A percentile compares a stretch with the other conserved stretches of the same genome.
phyloP scores from a whole-genome alignment of 257 asterid genomes.

The Primulina huaijiensis region DNA sequence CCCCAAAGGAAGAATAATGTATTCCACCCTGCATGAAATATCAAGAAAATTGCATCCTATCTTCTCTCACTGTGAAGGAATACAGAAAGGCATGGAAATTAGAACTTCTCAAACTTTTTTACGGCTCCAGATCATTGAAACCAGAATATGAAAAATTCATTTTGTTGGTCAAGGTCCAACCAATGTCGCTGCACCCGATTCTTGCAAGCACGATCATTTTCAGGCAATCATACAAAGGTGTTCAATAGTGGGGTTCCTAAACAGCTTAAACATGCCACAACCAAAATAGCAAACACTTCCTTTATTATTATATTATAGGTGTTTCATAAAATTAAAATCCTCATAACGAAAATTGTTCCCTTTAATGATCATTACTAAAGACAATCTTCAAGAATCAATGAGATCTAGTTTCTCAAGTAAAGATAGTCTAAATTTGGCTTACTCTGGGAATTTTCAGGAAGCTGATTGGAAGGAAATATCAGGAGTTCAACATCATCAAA shows the following conservation, averaged over 20 bases:
- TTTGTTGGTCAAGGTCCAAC: conserved; percentile 19
- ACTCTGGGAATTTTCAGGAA: conserved; percentile 79
- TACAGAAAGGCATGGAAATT: conserved; percentile 11
- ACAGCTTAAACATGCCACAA: conserved; percentile 7
- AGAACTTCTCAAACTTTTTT: conserved; percentile 8
- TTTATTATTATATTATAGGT: conserved; percentile 18
- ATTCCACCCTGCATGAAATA: conserved; percentile 72
- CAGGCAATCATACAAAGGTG: conserved; percentile 5
- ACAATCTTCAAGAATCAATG: conserved; percentile 11
- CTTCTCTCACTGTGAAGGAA: conserved; percentile 7
- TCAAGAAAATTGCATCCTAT: conserved; percentile 15
- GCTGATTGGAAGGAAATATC: conserved; percentile 83
- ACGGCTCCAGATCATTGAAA: neutral
- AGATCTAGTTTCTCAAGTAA: conserved; percentile 1
- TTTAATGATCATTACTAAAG: neutral
- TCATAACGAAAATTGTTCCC: conserved; percentile 7
- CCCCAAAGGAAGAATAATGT: conserved; percentile 83
- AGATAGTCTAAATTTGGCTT: conserved; percentile 29
- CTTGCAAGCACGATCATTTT: conserved; percentile 14
- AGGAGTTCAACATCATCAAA: conserved; percentile 76
- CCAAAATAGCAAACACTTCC: conserved; percentile 19
- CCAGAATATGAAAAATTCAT: conserved; percentile 6
- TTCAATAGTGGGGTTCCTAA: neutral
- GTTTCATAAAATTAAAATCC: conserved; percentile 13
- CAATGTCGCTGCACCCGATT: conserved; percentile 8